Conservation (phyloP, 2,329 filamentous ascomycete genomes). For the Cyanodermella asteris region DNA sequence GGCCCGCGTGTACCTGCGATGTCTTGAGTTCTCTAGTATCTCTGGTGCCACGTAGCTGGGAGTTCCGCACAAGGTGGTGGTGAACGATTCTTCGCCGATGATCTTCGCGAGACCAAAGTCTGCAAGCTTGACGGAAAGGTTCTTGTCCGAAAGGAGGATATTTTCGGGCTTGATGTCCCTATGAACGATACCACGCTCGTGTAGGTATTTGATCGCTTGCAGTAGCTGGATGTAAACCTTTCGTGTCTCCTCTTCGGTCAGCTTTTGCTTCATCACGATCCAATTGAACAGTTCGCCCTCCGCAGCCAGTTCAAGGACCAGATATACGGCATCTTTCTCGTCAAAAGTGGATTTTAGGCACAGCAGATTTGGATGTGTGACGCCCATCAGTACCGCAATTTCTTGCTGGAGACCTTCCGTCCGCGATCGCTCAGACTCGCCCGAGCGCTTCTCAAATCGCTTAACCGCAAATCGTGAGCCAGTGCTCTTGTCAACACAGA, state of each 20-base stretch:
- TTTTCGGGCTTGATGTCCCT: constrained; percentile 97
- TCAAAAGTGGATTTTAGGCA: constrained; percentile 92
- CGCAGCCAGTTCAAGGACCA: constrained; percentile 73
- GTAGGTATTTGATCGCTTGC: constrained; percentile 83
- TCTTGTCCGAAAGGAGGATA: constrained; percentile 68
- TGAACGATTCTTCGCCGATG: constrained; percentile 95
- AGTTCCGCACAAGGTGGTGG: constrained; percentile 86
- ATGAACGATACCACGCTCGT: constrained; percentile 92
- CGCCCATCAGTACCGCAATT: constrained; percentile 90
- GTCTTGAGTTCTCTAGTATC: constrained; percentile 61
- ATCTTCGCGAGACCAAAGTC: constrained; percentile 97
- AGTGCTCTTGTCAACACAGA: constrained; percentile 67
- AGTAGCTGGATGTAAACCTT: constrained; percentile 83
- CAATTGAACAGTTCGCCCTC: constrained; percentile 93
- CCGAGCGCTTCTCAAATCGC: constrained; percentile 68
- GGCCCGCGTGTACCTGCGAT: constrained; percentile 78
- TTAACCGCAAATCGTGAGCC: constrained; percentile 81
- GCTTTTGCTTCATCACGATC: constrained; percentile 76
- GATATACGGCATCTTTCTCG: constrained; percentile 71
- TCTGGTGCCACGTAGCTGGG: constrained; percentile 93
- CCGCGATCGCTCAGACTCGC: constrained; percentile 64
- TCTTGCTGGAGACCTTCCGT: constrained; percentile 80
- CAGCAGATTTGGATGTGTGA: constrained; percentile 80
- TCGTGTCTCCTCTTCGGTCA: constrained; percentile 63
- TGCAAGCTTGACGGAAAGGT: constrained; percentile 72